A percentile compares a stretch with the other conserved stretches of the same genome.
Conservation (phyloP, 1,284 basidiomycete species). For the Agroathelia rolfsii region DNA sequence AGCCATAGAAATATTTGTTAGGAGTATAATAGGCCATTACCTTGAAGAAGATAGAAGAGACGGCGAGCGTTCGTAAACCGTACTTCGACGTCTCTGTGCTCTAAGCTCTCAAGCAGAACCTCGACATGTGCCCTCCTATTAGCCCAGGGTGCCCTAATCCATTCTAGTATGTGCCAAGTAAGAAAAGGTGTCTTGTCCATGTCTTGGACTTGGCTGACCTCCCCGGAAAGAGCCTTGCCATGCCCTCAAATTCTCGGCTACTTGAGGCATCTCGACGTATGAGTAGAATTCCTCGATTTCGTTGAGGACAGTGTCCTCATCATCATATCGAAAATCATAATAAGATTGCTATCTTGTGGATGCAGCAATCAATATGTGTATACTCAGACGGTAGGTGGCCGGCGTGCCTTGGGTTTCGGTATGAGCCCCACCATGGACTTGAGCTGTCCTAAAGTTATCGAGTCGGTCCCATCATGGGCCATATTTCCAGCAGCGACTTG, state of each 20-base stretch:
- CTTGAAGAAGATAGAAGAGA: slow-evolving; percentile 86
- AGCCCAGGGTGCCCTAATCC: slow-evolving; percentile 59
- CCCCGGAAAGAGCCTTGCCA: slow-evolving; percentile 79
- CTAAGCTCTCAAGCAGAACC: slow-evolving; percentile 73
- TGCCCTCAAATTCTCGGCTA: slow-evolving; percentile 78
- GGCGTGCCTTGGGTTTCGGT: slow-evolving; percentile 65
- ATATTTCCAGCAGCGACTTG: no score
- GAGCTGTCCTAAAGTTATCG: slow-evolving; percentile 75
- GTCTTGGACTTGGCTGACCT: slow-evolving; percentile 33
- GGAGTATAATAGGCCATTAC: slow-evolving; percentile 29
- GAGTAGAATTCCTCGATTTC: slow-evolving; percentile 99
- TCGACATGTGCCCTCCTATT: slow-evolving; percentile 68
- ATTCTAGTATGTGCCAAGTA: slow-evolving; percentile 43
- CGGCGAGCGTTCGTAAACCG: slow-evolving; percentile 82
- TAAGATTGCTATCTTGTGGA: slow-evolving; percentile 55
- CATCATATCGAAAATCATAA: slow-evolving; percentile 88
- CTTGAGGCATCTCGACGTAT: slow-evolving; percentile 90
- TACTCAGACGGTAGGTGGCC: slow-evolving; percentile 8
- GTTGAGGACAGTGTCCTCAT: slow-evolving; percentile 90
- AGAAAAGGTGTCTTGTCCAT: slow-evolving; percentile 7
- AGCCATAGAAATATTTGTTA: slow-evolving; percentile 12
- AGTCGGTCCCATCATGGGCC: no score
- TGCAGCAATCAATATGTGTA: slow-evolving; percentile 10
- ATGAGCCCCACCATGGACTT: slow-evolving; percentile 61
- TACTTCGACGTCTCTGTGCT: slow-evolving; percentile 75